Percentiles rank a stretch among this genome's conserved stretches.
These are phyloP conservation scores for Paramecium bursaria DNA, from an alignment of 73 alveolate species.

Conservation along the genomic window DNA sequence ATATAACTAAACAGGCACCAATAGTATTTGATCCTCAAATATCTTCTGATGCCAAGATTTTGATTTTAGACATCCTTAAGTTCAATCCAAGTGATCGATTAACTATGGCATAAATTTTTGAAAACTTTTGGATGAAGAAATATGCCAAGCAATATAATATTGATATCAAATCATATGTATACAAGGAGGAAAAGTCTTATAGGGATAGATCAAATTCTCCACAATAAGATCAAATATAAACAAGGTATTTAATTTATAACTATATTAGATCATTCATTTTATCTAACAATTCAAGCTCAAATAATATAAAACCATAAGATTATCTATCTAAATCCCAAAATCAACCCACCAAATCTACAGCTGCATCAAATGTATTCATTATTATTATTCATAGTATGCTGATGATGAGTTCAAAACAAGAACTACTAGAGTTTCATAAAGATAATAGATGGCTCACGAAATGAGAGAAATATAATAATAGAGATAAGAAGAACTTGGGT, in stretches of 20 bases:
- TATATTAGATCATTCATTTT: background rate
- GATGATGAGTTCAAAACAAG: slow-evolving; percentile 49
- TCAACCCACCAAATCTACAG: background rate
- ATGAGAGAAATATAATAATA: slow-evolving; percentile 12
- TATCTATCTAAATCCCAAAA: slow-evolving; percentile 1
- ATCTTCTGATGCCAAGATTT: slow-evolving; percentile 23
- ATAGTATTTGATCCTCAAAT: background rate
- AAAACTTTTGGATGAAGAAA: slow-evolving; percentile 39
- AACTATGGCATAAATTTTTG: slow-evolving; percentile 11
- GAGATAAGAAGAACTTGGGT: slow-evolving; percentile 58
- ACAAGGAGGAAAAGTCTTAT: slow-evolving; percentile 19
- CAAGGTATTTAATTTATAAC: background rate
- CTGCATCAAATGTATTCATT: slow-evolving; percentile 9
- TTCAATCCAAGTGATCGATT: slow-evolving; percentile 31
- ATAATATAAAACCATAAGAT: background rate
- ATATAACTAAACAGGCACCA: background rate
- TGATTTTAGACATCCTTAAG: slow-evolving; percentile 9
- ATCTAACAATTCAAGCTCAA: slow-evolving; percentile 7
- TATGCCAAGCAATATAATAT: slow-evolving; percentile 1
- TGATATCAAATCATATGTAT: slow-evolving; percentile 12
- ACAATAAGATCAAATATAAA: slow-evolving; percentile 10
- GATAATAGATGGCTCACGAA: slow-evolving; percentile 43
- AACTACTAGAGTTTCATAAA: slow-evolving; percentile 44
- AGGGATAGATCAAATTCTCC: slow-evolving; percentile 44
- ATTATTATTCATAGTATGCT: background rate